These are phyloP conservation scores for Ogataea populi-albae DNA, from an alignment of 805 yeast species.

Conservation along the genomic window DNA sequence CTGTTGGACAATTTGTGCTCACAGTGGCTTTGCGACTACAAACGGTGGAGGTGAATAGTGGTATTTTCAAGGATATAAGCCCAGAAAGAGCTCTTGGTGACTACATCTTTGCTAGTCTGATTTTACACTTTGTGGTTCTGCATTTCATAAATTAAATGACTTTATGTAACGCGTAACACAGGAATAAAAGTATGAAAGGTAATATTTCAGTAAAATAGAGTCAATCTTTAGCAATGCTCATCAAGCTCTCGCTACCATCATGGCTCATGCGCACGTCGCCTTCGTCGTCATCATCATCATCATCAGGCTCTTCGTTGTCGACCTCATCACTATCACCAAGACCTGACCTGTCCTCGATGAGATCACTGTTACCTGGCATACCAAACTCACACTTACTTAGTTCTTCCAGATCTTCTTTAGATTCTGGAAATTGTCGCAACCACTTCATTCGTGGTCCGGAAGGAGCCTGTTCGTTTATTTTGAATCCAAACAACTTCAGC, in stretches of 20 bases:
- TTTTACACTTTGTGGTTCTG: slow-evolving; percentile 82
- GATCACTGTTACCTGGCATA: slow-evolving; percentile 39
- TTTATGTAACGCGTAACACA: background rate
- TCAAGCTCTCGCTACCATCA: slow-evolving; percentile 33
- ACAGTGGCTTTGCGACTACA: slow-evolving; percentile 82
- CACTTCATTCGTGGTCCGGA: slow-evolving; percentile 96
- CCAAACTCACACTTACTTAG: slow-evolving; percentile 62
- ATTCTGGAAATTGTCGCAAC: slow-evolving; percentile 77
- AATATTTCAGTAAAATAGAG: background rate
- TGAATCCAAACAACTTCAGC: slow-evolving; percentile 84
- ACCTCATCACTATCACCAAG: slow-evolving; percentile 16
- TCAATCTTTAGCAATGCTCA: slow-evolving; percentile 31
- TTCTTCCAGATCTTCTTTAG: slow-evolving; percentile 59
- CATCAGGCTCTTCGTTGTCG: slow-evolving; percentile 21
- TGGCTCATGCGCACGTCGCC: slow-evolving; percentile 20
- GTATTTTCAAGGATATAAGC: slow-evolving; percentile 23
- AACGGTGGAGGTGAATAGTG: slow-evolving; percentile 32
- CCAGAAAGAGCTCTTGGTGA: slow-evolving; percentile 77
- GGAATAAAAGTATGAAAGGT: slow-evolving; percentile 1
- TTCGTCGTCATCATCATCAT: slow-evolving; percentile 15
- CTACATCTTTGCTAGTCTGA: slow-evolving; percentile 79
- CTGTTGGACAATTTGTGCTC: slow-evolving; percentile 95
- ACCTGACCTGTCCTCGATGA: too few relatives aligned
- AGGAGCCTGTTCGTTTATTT: slow-evolving; percentile 65
- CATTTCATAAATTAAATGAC: slow-evolving; percentile 75